Percentiles rank a stretch among this genome's conserved stretches.
Evolutionary conservation across 495 filamentous ascomycete genomes (phyloP).

Genomic region (Evansstolkia leycettana): DNA sequence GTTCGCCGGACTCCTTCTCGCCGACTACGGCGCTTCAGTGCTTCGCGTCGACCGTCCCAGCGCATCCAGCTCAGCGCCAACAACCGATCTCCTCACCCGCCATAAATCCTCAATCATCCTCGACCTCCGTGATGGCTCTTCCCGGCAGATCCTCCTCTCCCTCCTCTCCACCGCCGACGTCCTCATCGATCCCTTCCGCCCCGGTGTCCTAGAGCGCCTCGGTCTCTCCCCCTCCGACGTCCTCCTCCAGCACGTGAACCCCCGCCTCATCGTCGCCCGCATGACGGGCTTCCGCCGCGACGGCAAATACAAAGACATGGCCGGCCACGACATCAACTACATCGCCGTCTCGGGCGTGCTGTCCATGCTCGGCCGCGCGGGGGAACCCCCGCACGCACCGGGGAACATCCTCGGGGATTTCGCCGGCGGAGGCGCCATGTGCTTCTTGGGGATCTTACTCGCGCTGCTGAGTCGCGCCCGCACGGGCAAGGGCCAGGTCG

Average conservation of each 20-base stretch:
- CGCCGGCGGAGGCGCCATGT: conserved; percentile 74
- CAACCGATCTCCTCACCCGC: conserved; percentile 59
- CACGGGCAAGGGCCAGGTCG: conserved; percentile 67
- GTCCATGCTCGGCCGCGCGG: conserved; percentile 55
- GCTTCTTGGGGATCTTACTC: conserved; percentile 46
- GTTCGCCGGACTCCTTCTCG: conserved; percentile 78
- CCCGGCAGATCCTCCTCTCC: conserved; percentile 49
- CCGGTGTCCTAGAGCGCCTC: conserved; percentile 76
- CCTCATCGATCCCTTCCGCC: conserved; percentile 86
- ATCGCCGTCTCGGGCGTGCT: conserved; percentile 78
- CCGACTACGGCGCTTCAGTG: conserved; percentile 79
- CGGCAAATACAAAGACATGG: conserved; percentile 75
- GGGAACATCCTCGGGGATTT: conserved; percentile 83
- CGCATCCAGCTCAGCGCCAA: conserved; percentile 20
- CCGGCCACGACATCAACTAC: conserved; percentile 98
- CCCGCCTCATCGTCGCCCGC: conserved; percentile 68
- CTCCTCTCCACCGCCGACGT: conserved; percentile 57
- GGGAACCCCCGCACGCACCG: conserved; percentile 62
- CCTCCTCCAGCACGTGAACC: conserved; percentile 50
- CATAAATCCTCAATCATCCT: conserved; percentile 68
- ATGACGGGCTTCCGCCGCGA: conserved; percentile 84
- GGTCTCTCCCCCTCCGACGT: conserved; percentile 53
- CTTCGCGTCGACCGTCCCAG: conserved; percentile 71
- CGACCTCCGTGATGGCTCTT: conserved; percentile 57
- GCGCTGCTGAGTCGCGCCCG: conserved; percentile 27